Conservation (phyloP, 805 yeast genomes). For the Millerago galiae region DNA sequence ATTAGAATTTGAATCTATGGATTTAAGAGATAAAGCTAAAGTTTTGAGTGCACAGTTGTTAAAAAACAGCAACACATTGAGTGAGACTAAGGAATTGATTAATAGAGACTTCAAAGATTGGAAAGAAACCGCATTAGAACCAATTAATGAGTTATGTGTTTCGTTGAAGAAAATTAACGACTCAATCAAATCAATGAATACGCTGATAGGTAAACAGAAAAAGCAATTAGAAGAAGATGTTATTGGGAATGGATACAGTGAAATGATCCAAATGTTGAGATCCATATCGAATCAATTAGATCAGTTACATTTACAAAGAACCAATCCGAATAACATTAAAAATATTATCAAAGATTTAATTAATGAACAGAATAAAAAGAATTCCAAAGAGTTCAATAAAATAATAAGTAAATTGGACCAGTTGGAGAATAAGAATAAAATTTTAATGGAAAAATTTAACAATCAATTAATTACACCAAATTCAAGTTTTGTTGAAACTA, state of each 20-base stretch:
- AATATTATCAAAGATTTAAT: neutral
- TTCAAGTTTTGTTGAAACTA: neutral
- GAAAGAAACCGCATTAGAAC: conserved; percentile 3
- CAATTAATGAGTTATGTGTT: neutral
- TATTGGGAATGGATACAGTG: neutral
- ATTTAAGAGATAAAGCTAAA: conserved; percentile 29
- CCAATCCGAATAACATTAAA: neutral
- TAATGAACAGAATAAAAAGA: neutral
- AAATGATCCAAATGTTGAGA: conserved; percentile 6
- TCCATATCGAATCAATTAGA: conserved; percentile 7
- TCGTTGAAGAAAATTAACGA: conserved; percentile 4
- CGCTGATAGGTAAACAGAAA: conserved; percentile 2
- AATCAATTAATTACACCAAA: neutral
- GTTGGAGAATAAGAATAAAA: neutral
- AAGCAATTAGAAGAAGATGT: conserved; percentile 3
- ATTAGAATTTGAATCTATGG: conserved; percentile 42
- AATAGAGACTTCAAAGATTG: neutral
- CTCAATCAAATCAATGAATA: neutral
- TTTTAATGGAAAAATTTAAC: neutral
- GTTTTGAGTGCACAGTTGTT: conserved; percentile 11
- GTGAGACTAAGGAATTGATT: neutral
- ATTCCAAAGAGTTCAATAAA: neutral
- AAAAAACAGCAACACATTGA: conserved; percentile 8
- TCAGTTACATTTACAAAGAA: neutral
- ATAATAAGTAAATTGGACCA: neutral